A percentile compares a stretch with the other conserved stretches of the same genome.
phyloP scores from a whole-genome alignment of 2,329 filamentous ascomycete species.

The Exophiala oligosperma region DNA sequence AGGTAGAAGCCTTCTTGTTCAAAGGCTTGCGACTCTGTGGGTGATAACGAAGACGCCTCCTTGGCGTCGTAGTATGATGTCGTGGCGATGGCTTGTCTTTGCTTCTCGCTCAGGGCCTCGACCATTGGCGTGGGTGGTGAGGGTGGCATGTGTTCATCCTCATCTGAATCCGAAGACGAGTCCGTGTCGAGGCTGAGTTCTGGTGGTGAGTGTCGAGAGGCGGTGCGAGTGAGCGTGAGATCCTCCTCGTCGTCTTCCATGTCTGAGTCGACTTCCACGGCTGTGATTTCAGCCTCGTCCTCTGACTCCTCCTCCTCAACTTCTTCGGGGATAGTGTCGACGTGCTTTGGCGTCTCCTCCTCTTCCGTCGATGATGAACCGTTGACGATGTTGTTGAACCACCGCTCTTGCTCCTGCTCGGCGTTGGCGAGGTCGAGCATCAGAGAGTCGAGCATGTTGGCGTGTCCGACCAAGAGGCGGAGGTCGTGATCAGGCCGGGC shows the following conservation, averaged over 20 bases:
- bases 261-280: constrained; percentile 52
- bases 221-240: constrained; percentile 67
- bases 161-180: constrained; percentile 51
- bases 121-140: constrained; percentile 63
- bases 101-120: constrained; percentile 61
- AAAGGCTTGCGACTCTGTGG: constrained; percentile 34
- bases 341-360: neutral
- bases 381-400: constrained; percentile 95
- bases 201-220: constrained; percentile 66
- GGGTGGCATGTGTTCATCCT: constrained; percentile 72
- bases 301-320: constrained; percentile 32
- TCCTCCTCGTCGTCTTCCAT: constrained; percentile 55
- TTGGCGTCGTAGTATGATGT: constrained; percentile 39
- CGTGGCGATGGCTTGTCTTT: constrained; percentile 44
- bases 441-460: constrained; percentile 93
- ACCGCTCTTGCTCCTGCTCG: constrained; percentile 91
- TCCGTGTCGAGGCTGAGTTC: constrained; percentile 71
- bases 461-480: constrained; percentile 91
- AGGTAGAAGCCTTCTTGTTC: constrained; percentile 53
- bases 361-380: constrained; percentile 66
- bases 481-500: constrained; percentile 90
- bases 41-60: constrained; percentile 23
- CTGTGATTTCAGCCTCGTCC: constrained; percentile 53
- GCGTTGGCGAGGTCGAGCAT: constrained; percentile 91
- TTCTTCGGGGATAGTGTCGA: neutral